Conservation (phyloP, 2,329 filamentous ascomycete genomes). For the Bisporella sp. region DNA sequence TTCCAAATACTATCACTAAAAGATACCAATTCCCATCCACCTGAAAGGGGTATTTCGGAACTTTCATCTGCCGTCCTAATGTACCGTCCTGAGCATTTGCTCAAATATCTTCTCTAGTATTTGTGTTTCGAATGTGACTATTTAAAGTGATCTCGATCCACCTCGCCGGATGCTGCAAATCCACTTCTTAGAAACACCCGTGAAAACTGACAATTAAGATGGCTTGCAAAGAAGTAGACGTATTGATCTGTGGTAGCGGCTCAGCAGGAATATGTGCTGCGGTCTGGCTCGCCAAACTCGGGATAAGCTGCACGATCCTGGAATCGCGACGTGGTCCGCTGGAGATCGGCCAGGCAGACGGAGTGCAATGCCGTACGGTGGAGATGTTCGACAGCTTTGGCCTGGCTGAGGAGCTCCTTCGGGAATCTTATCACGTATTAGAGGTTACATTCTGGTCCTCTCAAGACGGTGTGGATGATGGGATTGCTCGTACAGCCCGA, state of each 20-base stretch:
- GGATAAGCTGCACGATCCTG: slow-evolving; percentile 49
- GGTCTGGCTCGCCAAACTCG: slow-evolving; percentile 51
- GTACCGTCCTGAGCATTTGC: too few relatives aligned
- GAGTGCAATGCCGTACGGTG: slow-evolving; percentile 53
- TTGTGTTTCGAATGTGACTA: too few relatives aligned
- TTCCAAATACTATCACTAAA: too few relatives aligned
- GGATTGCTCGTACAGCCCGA: slow-evolving; percentile 48
- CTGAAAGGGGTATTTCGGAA: too few relatives aligned
- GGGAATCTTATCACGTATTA: slow-evolving; percentile 59
- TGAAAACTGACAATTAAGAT: too few relatives aligned
- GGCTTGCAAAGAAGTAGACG: background rate
- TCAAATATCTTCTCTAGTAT: too few relatives aligned
- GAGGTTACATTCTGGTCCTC: slow-evolving; percentile 58
- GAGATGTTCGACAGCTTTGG: slow-evolving; percentile 54
- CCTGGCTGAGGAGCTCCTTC: slow-evolving; percentile 53
- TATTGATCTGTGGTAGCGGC: slow-evolving; percentile 27
- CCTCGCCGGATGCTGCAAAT: too few relatives aligned
- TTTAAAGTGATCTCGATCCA: too few relatives aligned
- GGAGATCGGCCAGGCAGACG: slow-evolving; percentile 54
- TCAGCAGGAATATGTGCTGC: slow-evolving; percentile 56
- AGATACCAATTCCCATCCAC: too few relatives aligned
- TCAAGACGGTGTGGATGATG: slow-evolving; percentile 41
- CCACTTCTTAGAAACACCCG: too few relatives aligned
- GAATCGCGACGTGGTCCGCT: slow-evolving; percentile 50
- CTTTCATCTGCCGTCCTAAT: too few relatives aligned